Percentiles rank a stretch among this genome's conserved stretches.
phyloP scores from a whole-genome alignment of 345 rosid genomes.

The Cardamine occulta region DNA sequence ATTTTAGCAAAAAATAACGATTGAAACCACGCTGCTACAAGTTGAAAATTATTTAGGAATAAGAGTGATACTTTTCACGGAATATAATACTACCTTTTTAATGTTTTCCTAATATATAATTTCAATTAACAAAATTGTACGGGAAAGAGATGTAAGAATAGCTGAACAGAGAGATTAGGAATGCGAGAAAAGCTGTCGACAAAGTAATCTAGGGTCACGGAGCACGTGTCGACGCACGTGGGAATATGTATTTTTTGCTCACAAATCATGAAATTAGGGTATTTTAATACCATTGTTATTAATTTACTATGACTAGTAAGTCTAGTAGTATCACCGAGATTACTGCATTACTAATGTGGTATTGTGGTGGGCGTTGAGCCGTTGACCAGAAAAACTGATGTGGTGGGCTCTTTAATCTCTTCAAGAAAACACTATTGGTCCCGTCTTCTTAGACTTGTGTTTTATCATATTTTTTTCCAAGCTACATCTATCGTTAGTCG shows the following conservation, averaged over 20 bases:
- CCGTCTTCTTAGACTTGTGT: conserved; percentile 13
- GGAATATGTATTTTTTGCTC: conserved; percentile 19
- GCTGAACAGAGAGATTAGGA: conserved; percentile 37
- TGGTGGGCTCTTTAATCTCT: conserved; percentile 14
- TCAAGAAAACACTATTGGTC: neutral
- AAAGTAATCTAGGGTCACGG: conserved; percentile 44
- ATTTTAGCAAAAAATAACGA: neutral
- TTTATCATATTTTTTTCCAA: neutral
- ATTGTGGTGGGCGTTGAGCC: conserved; percentile 14
- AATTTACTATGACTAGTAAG: neutral
- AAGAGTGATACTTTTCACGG: neutral
- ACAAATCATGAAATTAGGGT: conserved; percentile 25
- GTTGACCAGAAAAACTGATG: conserved; percentile 11
- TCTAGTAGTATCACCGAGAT: neutral
- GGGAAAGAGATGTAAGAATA: conserved; percentile 32
- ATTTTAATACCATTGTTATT: neutral
- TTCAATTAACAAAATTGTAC: conserved; percentile 14
- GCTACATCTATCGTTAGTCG: neutral
- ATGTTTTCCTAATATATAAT: neutral
- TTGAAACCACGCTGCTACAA: neutral
- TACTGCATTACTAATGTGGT: neutral
- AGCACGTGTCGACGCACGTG: conserved; percentile 67
- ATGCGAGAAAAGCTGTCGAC: conserved; percentile 46
- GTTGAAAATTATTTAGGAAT: neutral
- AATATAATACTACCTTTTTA: neutral